Conservation (phyloP, 352 stramenopile species). For the Pythium guiyangense region DNA sequence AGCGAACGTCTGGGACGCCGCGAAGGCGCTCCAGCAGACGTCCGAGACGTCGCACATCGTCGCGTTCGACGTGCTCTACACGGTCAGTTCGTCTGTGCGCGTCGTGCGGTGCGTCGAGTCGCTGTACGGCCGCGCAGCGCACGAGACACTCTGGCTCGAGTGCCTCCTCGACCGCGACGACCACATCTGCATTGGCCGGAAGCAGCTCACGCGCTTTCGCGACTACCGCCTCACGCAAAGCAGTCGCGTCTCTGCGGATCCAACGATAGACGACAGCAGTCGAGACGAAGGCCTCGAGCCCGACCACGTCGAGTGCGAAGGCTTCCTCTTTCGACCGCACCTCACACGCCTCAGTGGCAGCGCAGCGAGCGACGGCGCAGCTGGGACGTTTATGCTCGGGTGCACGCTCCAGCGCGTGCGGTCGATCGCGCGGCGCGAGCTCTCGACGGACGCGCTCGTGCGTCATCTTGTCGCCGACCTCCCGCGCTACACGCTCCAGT, state of each 20-base stretch:
- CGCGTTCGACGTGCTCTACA: slow-evolving; percentile 26
- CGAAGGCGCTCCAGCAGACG: slow-evolving; percentile 1
- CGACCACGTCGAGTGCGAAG: slow-evolving; percentile 3
- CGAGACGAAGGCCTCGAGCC: background rate
- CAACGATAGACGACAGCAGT: slow-evolving; percentile 7
- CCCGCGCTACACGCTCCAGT: slow-evolving; percentile 34
- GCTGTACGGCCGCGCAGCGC: slow-evolving; percentile 13
- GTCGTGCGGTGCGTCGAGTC: slow-evolving; percentile 26
- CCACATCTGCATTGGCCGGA: slow-evolving; percentile 37
- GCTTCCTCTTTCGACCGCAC: slow-evolving; percentile 30
- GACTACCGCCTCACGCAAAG: slow-evolving; percentile 12
- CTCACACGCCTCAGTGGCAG: slow-evolving; percentile 2
- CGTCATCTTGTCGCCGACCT: slow-evolving; percentile 31
- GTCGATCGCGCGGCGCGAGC: slow-evolving; percentile 20
- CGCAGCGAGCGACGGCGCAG: too few species aligned
- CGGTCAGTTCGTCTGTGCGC: slow-evolving; percentile 22
- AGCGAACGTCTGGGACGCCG: slow-evolving; percentile 27
- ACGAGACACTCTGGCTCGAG: slow-evolving; percentile 36
- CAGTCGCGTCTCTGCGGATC: background rate
- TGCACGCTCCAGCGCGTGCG: slow-evolving; percentile 35
- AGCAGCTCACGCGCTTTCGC: slow-evolving; percentile 35
- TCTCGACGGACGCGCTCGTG: slow-evolving; percentile 19
- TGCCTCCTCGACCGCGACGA: slow-evolving; percentile 32
- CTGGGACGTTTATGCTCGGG: slow-evolving; percentile 21
- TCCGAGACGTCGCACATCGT: background rate